These are phyloP conservation scores for Fraxinus latifolia DNA, from an alignment of 305 asterid genomes.

Conservation along the genomic window DNA sequence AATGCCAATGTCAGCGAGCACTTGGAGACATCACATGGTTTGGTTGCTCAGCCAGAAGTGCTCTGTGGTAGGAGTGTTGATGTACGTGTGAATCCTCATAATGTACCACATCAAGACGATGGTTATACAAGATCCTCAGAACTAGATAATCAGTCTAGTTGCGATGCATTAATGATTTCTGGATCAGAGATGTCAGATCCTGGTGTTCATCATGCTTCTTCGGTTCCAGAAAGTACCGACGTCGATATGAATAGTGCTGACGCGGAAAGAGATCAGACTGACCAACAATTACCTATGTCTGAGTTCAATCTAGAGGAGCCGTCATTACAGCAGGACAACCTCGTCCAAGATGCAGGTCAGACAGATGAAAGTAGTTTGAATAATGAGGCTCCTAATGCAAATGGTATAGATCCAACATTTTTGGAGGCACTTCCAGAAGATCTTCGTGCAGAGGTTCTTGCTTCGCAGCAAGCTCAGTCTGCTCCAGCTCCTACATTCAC, in stretches of 20 bases:
- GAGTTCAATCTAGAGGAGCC: conserved; percentile 60
- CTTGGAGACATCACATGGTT: conserved; percentile 42
- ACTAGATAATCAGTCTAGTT: conserved; percentile 43
- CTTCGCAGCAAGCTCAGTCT: conserved; percentile 91
- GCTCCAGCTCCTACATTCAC: conserved; percentile 71
- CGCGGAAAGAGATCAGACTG: conserved; percentile 45
- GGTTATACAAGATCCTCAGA: conserved; percentile 39
- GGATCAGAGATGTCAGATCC: conserved; percentile 45
- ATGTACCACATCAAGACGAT: conserved; percentile 39
- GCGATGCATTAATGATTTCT: conserved; percentile 40
- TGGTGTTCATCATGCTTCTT: conserved; percentile 43
- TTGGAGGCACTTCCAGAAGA: conserved; percentile 98
- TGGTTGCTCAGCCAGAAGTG: conserved; percentile 38
- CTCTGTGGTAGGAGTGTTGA: conserved; percentile 33
- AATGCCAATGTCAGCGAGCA: conserved; percentile 38
- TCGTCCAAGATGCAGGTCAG: conserved; percentile 52
- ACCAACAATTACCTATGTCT: conserved; percentile 41
- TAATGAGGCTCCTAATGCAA: conserved; percentile 64
- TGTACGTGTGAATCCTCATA: conserved; percentile 30
- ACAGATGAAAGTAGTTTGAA: conserved; percentile 60
- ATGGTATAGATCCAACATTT: conserved; percentile 93
- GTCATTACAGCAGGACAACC: conserved; percentile 43
- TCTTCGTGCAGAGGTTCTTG: conserved; percentile 98
- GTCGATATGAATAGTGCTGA: conserved; percentile 58
- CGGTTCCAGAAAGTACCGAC: conserved; percentile 60